Base-by-base conservation (phyloP, 306 rosid genomes). In the Sophora flavescens region DNA sequence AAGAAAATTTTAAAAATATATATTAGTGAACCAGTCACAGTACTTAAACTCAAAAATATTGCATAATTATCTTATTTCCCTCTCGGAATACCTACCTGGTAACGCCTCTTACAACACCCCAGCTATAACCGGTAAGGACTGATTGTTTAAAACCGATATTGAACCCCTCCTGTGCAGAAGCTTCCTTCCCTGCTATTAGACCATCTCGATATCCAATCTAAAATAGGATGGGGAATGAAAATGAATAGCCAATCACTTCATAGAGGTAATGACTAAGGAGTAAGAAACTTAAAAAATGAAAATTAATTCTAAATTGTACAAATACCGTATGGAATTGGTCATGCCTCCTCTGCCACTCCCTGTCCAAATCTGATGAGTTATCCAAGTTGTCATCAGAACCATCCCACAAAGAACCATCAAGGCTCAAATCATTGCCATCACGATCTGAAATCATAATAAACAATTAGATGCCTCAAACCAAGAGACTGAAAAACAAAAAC, bases 151-250 rank as follows among this genome's bases (percentile, higher is more conserved):
- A 94, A 63, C 98, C 96, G 6, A 84, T 62, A 80, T 90, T 94
- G 68, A 91, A 91, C 15, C 97, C 98, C 81, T 90, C 93, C 75
- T 94, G 98, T 12, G 95, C 83, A 32, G 96, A 78, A 78, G 91
- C 91, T 87, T 90, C 95, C 88, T 94, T 90, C 72, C 91, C 97
- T 0, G 91, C 91, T 12, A 89, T 69, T 48, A 94, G 53, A 47
- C 98, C 98, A 75, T 90, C 97, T 1, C 95, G 92, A 83, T 94
- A 94, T 73, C 97, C 97, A 62, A 72, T 75, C 98, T 94, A 78
- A 70, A 72, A 36, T 5, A 39, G 32, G 51, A 30, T 8, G 15
- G 67, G 58, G 26, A 77, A 44, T 3, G 15, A 77, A 60, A 36
- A 71, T 4, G 8, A 41, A 36, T 14, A 83, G 35, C 41, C 22